Conservation (phyloP, 805 yeast species). For the Candida insectalens region DNA sequence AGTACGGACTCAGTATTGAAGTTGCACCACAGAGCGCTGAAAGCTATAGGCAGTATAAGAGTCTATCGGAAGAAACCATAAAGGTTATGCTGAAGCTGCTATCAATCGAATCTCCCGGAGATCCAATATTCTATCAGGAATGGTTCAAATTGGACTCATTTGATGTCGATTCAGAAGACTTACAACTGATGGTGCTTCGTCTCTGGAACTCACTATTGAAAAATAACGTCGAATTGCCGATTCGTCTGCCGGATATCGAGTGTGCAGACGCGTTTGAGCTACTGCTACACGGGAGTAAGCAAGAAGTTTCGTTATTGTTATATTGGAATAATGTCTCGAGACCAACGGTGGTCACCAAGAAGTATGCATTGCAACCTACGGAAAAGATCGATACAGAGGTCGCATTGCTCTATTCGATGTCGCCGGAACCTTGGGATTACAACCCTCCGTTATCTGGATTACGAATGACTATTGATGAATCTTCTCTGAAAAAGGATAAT, state of each 20-base stretch:
- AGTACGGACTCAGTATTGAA: slow-evolving; percentile 14
- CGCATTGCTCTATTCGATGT: slow-evolving; percentile 13
- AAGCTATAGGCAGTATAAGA: slow-evolving; percentile 14
- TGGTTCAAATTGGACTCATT: slow-evolving; percentile 17
- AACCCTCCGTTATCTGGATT: slow-evolving; percentile 15
- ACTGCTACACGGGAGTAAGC: slow-evolving; percentile 8
- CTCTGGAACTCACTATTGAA: slow-evolving; percentile 13
- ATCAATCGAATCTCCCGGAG: slow-evolving; percentile 1
- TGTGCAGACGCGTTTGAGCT: slow-evolving; percentile 12
- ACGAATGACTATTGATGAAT: slow-evolving; percentile 6
- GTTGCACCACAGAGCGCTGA: slow-evolving; percentile 22
- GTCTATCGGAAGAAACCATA: slow-evolving; percentile 8
- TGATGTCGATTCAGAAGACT: slow-evolving; percentile 4
- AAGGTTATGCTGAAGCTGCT: slow-evolving; percentile 5
- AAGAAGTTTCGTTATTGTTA: slow-evolving; percentile 6
- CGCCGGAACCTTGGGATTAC: slow-evolving; percentile 9
- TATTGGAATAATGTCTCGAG: slow-evolving; percentile 13
- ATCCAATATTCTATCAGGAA: slow-evolving; percentile 16
- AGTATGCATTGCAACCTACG: slow-evolving; percentile 1
- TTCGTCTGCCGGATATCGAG: slow-evolving; percentile 9
- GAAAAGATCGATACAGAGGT: slow-evolving; percentile 9
- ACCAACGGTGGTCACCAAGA: slow-evolving; percentile 6
- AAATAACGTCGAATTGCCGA: slow-evolving; percentile 8
- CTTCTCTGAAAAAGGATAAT: slow-evolving; percentile 1
- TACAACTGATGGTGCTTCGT: slow-evolving; percentile 3